Percentiles rank a stretch among this genome's conserved stretches.
Evolutionary conservation across 306 rosid species (phyloP).

Genomic region (Vigna trinervia): DNA sequence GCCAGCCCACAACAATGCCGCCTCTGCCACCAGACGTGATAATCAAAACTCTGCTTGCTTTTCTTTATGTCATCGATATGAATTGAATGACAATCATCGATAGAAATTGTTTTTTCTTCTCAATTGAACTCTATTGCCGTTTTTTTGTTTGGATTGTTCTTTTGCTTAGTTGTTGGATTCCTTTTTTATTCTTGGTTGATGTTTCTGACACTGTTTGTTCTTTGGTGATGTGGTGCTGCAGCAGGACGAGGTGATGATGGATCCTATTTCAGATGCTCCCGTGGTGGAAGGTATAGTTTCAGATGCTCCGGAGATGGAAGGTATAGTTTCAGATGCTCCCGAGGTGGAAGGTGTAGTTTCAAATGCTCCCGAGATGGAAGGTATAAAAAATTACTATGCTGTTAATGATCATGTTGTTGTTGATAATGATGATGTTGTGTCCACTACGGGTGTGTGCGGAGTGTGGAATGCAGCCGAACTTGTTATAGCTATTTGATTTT

Average conservation of each 20-base stretch:
- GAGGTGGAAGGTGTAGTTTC: conserved; percentile 56
- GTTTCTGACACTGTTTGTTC: conserved; percentile 20
- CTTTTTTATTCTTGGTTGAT: neutral
- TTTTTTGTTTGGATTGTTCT: neutral
- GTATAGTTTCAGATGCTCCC: conserved; percentile 36
- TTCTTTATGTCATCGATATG: neutral
- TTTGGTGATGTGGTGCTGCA: conserved; percentile 6
- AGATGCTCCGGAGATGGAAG: conserved; percentile 55
- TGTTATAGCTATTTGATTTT: neutral
- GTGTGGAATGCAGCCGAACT: neutral
- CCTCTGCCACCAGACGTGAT: conserved; percentile 60
- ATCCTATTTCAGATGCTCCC: conserved; percentile 48
- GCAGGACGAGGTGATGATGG: conserved; percentile 53
- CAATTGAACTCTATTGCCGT: conserved; percentile 26
- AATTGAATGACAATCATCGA: conserved; percentile 22
- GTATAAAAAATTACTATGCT: conserved; percentile 8
- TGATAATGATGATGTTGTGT: neutral
- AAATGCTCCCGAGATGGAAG: conserved; percentile 55
- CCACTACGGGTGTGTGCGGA: neutral
- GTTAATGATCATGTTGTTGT: neutral
- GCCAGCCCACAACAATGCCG: conserved; percentile 54
- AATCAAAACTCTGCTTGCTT: conserved; percentile 14
- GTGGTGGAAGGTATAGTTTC: conserved; percentile 57
- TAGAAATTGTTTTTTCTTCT: neutral
- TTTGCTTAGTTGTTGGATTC: conserved; percentile 38